Evolutionary conservation across 495 filamentous ascomycete genomes (phyloP).

Genomic region (Hypoxylon trugodes): DNA sequence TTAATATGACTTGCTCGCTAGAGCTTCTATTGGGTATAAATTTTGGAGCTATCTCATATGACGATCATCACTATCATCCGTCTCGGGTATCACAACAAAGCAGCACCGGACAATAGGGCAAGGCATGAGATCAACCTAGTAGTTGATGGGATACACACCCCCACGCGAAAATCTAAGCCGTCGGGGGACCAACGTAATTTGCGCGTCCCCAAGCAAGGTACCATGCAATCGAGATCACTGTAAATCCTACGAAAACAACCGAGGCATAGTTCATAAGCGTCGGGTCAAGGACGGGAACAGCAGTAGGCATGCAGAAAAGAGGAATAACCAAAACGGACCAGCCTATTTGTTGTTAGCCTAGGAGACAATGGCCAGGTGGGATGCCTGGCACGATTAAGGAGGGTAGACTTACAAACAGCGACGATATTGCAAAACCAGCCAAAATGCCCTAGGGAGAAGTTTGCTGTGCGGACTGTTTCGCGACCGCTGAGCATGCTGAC

Average conservation of each 20-base stretch:
- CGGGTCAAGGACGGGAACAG: conserved; percentile 65
- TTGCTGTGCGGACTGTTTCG: conserved; percentile 58
- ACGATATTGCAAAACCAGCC: conserved; percentile 65
- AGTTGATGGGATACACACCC: too few relatives aligned
- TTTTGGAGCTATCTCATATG: conserved; percentile 17
- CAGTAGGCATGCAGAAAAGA: conserved; percentile 71
- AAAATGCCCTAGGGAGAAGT: conserved; percentile 64
- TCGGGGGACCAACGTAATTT: conserved; percentile 73
- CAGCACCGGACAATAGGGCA: conserved; percentile 1
- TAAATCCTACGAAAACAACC: conserved; percentile 70
- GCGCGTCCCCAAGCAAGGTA: conserved; percentile 67
- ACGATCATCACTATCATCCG: conserved; percentile 9
- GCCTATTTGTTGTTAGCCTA: conserved; percentile 46
- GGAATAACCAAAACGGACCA: conserved; percentile 71
- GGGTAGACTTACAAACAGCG: conserved; percentile 57
- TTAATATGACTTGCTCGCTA: conserved; percentile 15
- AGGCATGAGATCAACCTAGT: not conserved
- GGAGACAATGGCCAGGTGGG: conserved; percentile 13
- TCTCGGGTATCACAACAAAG: conserved; percentile 23
- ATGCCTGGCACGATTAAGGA: not conserved
- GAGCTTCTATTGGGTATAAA: conserved; percentile 10
- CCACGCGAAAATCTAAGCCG: conserved; percentile 36
- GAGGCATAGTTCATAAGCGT: conserved; percentile 73
- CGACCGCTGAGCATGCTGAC: conserved; percentile 63
- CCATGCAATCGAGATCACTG: conserved; percentile 55